Evolutionary conservation across 2,329 filamentous ascomycete genomes (phyloP), one percentile per base, ranked within the genome.

Genomic region (Cercospora sp.): DNA sequence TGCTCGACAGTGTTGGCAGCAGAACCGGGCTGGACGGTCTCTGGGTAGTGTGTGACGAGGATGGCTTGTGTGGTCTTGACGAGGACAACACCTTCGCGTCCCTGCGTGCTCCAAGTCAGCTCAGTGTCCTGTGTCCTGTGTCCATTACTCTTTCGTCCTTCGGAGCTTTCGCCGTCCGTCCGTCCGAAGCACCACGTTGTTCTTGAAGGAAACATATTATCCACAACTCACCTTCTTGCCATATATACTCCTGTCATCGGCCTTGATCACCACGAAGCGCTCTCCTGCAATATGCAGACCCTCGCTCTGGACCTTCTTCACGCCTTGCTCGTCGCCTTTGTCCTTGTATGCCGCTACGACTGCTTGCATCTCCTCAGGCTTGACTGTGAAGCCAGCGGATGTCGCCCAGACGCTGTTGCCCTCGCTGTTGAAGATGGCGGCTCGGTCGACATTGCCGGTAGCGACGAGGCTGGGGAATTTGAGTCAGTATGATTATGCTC

Each of bases 31-130:
- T 91, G 85, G 74, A 89, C 83, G 70, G 80, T 80, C 80, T 96
- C 92, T 73, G 85, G 86, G 86, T 98, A 93, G 85, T 97, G 93
- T 74, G 89, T 91, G 79, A 99, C 83, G 79, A 99, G 87, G 80
- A 98, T 89, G 74, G 93, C 92, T 83, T 96, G 90, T 77, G 86
- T 90, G 76, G 94, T 96, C 86, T 96, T 96, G 82, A 90, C 89
- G 75, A 95, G 87, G 78, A 90, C 85, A 76, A 97, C 82, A 73
- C 95, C 95, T 79, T 90, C 87, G 79, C 90, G 92, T 75, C 91
- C 93, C 90, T 92, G 70, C 31, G 16, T 30, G 58, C 5, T 39
- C n/a, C 67, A 60, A 62, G 45, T 59, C 30, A 33, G 16, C 23
- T 53, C 26, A 23, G 60, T 42, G 13, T 53, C 20, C 30, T 59